phyloP scores from a whole-genome alignment of 2,329 filamentous ascomycete genomes.

The Zalaria sp. region DNA sequence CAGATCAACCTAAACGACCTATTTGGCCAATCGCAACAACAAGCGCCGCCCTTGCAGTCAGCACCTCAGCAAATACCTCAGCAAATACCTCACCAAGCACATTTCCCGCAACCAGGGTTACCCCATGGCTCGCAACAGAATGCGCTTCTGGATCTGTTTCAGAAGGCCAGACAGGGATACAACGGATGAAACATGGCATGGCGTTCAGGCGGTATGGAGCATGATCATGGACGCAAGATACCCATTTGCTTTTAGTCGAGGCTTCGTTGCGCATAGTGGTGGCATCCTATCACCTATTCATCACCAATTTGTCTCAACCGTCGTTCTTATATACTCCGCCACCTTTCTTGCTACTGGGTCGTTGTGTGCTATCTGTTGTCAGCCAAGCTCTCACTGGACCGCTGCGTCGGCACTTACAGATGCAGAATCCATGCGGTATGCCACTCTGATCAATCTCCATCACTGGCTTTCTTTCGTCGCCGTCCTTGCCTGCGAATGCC shows the following conservation, averaged over 20 bases:
- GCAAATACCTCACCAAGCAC: background rate
- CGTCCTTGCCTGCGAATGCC: constrained; percentile 16
- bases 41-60: too few relatives aligned
- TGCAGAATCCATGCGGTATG: constrained; percentile 46
- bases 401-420: constrained; percentile 25
- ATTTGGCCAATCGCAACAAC: constrained; percentile 8
- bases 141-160: constrained; percentile 3
- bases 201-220: background rate
- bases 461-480: constrained; percentile 27
- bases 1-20: constrained; percentile 12
- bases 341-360: constrained; percentile 37
- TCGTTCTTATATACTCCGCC: constrained; percentile 26
- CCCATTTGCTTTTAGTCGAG: background rate
- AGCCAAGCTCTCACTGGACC: background rate
- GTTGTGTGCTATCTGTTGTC: constrained; percentile 23
- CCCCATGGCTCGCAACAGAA: constrained; percentile 1
- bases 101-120: constrained; percentile 1
- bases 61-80: too few relatives aligned
- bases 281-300: too few relatives aligned
- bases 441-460: constrained; percentile 42
- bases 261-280: too few relatives aligned
- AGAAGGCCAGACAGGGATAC: constrained; percentile 3
- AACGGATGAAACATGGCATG: background rate
- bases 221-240: background rate
- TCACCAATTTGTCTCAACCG: constrained; percentile 2